phyloP scores from a whole-genome alignment of 1,139 yeast genomes.

The Hemisphaericaspora subhashii region DNA sequence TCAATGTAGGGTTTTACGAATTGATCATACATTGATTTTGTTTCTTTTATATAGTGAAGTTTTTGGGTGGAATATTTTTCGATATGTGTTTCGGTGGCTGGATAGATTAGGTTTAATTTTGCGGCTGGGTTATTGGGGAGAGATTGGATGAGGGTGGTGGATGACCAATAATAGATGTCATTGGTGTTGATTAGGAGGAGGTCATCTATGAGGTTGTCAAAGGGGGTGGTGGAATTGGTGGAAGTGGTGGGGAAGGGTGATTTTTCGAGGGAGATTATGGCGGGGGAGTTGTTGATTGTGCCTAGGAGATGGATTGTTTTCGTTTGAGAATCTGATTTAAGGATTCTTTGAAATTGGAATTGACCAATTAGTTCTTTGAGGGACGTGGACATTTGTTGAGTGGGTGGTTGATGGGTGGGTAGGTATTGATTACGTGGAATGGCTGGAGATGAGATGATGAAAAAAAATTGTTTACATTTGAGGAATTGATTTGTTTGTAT shows the following conservation, averaged over 20 bases:
- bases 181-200: conserved; percentile 54
- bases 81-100: conserved; percentile 87
- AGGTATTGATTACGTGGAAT: too few relatives aligned
- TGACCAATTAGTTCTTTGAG: conserved; percentile 23
- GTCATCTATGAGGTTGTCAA: conserved; percentile 27
- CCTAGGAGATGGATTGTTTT: conserved; percentile 72
- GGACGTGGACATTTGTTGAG: conserved; percentile 7
- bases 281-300: conserved; percentile 52
- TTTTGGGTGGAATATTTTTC: conserved; percentile 65
- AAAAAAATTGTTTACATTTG: neutral
- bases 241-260: conserved; percentile 47
- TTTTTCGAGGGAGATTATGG: conserved; percentile 76
- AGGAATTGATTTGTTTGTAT: too few relatives aligned
- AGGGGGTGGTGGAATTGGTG: conserved; percentile 8
- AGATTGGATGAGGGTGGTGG: conserved; percentile 50
- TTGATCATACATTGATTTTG: conserved; percentile 68
- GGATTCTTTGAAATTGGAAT: conserved; percentile 43
- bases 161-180: conserved; percentile 85
- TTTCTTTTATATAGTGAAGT: conserved; percentile 66
- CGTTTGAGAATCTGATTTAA: conserved; percentile 60
- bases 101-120: conserved; percentile 77
- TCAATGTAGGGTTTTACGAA: conserved; percentile 75
- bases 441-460: neutral
- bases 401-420: neutral
- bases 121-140: conserved; percentile 55